Evolutionary conservation across 1,284 basidiomycete genomes (phyloP), one percentile per base, ranked within the genome.

Genomic region (Ustilago shanxiensis): DNA sequence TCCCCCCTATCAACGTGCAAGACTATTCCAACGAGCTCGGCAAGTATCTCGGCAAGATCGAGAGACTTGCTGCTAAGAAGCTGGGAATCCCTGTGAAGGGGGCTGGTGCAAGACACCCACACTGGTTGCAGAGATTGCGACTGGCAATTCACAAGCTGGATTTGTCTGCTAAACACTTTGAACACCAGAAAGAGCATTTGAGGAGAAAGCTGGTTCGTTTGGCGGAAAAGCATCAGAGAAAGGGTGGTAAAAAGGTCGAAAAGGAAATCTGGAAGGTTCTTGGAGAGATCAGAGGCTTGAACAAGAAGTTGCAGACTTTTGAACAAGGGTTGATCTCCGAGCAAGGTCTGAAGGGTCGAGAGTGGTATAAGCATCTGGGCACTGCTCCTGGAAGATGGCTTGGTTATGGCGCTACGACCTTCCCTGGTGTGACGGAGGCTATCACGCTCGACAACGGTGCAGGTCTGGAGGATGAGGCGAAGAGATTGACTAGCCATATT

Each of bases 321-420:
- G 95, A 98, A 86, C 89, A 89, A 60, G 94, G 93, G 11, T 94
- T 98, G 87, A 91, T 96, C 78, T 91, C 91, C 6, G 29, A 50
- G 9, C 88, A 92, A 78, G 95, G 95, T 0, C 88, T 93, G 56
- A 91, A 85, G 54, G 84, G 86, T 4, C 51, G 88, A 37, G 91
- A 93, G 84, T 95, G 94, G 94, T 95, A 91, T 85, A 89, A 89
- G 83, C 93, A 95, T 87, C 89, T 96, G 57, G 93, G 90, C 45
- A 93, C 95, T 39, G 93, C 94, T 6, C 95, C 95, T 8, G 95
- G 95, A 28, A 92, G 92, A 81, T 95, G 92, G 91, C 89, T 94
- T 31, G 87, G 94, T 3, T 95, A 96, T 82, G 94, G 93, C 33
- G 93, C 93, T 9, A 94, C 93, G 1, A 93, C 93, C 2, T 89